A percentile compares a stretch with the other conserved stretches of the same genome.
Conservation (phyloP, 345 rosid genomes). For the Linum tenue region DNA sequence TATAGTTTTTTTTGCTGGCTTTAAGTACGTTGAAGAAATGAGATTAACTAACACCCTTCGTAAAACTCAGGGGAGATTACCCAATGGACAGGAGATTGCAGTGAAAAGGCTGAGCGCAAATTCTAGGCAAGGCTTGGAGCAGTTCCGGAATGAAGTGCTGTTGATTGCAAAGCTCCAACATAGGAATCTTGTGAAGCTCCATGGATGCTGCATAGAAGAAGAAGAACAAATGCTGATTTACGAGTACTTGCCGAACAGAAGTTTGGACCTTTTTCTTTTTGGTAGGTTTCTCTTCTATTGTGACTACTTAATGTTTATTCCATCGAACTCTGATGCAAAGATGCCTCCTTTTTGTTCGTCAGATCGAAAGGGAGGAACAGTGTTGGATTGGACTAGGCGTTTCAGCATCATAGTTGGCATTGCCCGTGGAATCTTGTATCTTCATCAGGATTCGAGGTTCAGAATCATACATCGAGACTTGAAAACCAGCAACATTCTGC, state of each 20-base stretch:
- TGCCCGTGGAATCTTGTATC: conserved; percentile 3
- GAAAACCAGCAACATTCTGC: background rate
- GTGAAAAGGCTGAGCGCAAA: conserved; percentile 8
- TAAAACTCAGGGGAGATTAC: background rate
- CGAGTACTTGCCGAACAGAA: conserved; percentile 15
- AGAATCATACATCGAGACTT: conserved; percentile 1
- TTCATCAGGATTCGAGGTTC: conserved; percentile 2
- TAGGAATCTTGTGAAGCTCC: conserved; percentile 17
- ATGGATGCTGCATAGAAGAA: conserved; percentile 13
- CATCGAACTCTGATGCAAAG: background rate
- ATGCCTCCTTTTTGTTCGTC: background rate
- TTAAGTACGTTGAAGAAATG: no score
- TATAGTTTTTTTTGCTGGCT: background rate
- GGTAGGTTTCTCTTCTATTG: background rate
- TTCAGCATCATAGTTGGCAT: background rate
- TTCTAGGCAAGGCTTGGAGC: conserved; percentile 15
- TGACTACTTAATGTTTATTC: no score
- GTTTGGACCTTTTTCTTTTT: conserved; percentile 12
- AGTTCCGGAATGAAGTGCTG: conserved; percentile 13
- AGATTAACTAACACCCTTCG: no score
- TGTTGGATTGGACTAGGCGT: background rate
- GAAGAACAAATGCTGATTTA: conserved; percentile 11
- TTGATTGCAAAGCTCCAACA: conserved; percentile 19
- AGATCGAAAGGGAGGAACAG: background rate
- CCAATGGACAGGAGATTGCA: conserved; percentile 12